Percentiles rank a stretch among this genome's conserved stretches.
Conservation (phyloP, 2,329 filamentous ascomycete species). For the Colletotrichum zoysiae region DNA sequence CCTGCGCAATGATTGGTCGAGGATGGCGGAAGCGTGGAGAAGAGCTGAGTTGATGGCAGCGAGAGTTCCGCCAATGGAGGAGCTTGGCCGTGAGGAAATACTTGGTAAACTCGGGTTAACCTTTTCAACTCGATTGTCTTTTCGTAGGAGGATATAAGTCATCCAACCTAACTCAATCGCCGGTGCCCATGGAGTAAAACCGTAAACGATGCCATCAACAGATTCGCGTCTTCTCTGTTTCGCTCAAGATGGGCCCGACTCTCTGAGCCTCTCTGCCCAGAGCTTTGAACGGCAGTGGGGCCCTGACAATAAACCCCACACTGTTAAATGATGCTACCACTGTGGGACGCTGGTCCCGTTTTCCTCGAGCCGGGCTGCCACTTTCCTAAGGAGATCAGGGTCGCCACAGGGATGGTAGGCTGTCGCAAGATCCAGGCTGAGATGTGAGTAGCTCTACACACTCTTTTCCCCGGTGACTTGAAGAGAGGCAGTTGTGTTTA, state of each 20-base stretch:
- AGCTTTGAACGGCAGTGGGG: background rate
- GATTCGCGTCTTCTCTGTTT: too few species aligned
- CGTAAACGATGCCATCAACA: background rate
- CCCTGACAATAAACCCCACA: conserved; percentile 12
- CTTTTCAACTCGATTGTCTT: conserved; percentile 5
- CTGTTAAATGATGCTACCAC: background rate
- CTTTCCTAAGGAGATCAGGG: background rate
- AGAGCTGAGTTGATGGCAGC: background rate
- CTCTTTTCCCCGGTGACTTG: background rate
- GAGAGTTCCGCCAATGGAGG: background rate
- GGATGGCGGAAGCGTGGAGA: too few species aligned
- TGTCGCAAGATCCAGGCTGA: background rate
- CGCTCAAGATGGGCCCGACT: too few species aligned
- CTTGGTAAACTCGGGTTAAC: background rate
- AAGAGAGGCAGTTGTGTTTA: background rate
- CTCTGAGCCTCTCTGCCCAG: background rate
- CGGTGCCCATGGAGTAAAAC: background rate
- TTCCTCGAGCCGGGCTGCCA: background rate
- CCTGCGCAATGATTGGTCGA: background rate
- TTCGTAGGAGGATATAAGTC: background rate
- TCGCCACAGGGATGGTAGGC: background rate
- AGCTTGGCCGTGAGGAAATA: background rate
- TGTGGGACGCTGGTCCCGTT: conserved; percentile 23
- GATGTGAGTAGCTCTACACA: background rate
- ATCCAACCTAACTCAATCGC: background rate